Evolutionary conservation across 768 basidiomycete genomes (phyloP), one percentile per base, ranked within the genome.

Genomic region (Auricularia auricula-judae): DNA sequence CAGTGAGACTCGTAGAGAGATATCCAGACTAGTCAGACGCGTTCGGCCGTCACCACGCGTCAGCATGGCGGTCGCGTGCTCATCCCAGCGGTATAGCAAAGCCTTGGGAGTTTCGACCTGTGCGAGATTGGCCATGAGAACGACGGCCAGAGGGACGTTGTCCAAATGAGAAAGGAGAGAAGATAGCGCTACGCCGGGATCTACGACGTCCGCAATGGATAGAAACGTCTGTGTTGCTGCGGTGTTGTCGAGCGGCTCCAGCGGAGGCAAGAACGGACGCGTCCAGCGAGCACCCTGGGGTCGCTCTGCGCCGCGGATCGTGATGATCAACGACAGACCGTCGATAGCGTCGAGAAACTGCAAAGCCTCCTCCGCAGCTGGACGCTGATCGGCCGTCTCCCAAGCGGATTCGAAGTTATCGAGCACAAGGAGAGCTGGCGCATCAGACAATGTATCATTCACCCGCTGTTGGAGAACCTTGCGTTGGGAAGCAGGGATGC

Each of bases 401-500:
- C 56, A 59, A 8, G 56, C 56, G 14, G 56, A 59, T 23, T 59
- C 56, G 56, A 59, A 59, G 56, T 59, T 59, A 34, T 59, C 56
- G 23, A 59, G 56, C 8, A 59, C 23, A 4, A 59, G 29, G 4
- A 47, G 53, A 62, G 43, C 70, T 66, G n/a, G 67, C 67, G 10
- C 69, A 4, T 51, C 14, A 18, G 7, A 10, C 8, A 51, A 33
- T 5, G 1, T 5, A 66, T 14, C 4, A 10, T 12, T 10, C 56
- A 59, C 1, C 23, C 10, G 8, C 29, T 29, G 29, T 29, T 29
- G 14, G 23, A 4, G 56, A 29, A 10, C 11, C 23, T 35, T 12
- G 29, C 29, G 29, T 29, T 29, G 29, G 29, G 29, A 29, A 29
- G 29, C 29, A 29, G 29, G 29, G 29, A 29, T 7, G 21, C 56